These are phyloP conservation scores for Neophaeococcomyces mojaviensis DNA, from an alignment of 2,329 filamentous ascomycete species.

Conservation along the genomic window DNA sequence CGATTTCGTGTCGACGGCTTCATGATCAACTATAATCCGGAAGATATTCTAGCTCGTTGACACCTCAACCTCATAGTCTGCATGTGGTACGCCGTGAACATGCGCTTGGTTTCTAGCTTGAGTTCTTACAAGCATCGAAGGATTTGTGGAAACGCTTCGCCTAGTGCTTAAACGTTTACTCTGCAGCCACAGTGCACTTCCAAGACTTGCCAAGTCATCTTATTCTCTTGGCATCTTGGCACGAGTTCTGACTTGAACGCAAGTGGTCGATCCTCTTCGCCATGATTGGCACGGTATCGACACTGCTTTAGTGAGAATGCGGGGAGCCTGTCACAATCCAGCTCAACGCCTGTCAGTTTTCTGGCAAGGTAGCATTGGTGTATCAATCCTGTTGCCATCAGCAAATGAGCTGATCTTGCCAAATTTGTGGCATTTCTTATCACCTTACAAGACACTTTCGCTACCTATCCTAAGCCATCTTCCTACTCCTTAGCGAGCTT, in stretches of 20 bases:
- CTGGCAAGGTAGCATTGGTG: not conserved
- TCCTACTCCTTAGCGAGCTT: not conserved
- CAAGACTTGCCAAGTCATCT: slow-evolving; percentile 1
- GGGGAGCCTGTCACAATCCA: not conserved
- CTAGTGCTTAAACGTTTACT: no score
- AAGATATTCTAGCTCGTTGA: no score
- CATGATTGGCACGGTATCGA: not conserved
- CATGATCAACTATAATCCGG: no score
- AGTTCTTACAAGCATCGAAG: no score
- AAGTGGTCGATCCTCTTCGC: not conserved
- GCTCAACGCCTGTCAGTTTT: not conserved
- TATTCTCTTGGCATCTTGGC: slow-evolving; percentile 2
- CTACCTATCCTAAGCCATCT: not conserved
- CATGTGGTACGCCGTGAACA: no score
- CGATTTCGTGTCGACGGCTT: no score
- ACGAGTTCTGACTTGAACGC: no score
- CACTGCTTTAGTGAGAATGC: not conserved
- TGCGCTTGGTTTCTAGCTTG: no score
- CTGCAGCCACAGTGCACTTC: not conserved
- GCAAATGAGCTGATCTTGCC: not conserved
- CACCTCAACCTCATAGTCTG: no score
- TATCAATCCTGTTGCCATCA: not conserved
- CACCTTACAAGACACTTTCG: not conserved
- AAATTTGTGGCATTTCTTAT: not conserved
- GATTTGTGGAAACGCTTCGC: no score